Percentiles rank a stretch among this genome's conserved stretches.
These are phyloP conservation scores for Huntiella bhutanensis DNA, from an alignment of 2,329 filamentous ascomycete genomes.

Conservation along the genomic window DNA sequence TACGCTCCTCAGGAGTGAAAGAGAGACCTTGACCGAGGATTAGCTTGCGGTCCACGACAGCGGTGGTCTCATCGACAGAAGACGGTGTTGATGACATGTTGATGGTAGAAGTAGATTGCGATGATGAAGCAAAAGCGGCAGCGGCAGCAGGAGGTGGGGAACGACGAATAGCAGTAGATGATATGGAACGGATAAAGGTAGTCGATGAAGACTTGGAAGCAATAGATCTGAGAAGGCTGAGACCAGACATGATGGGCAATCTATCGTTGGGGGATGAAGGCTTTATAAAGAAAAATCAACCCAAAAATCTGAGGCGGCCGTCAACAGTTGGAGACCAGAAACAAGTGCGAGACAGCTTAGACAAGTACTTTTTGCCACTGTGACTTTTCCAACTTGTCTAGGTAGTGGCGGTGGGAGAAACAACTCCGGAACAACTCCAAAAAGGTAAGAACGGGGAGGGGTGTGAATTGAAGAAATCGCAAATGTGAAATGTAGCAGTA, in stretches of 20 bases:
- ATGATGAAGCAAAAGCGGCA: not conserved
- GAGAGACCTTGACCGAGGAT: constrained; percentile 31
- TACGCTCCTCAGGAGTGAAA: constrained; percentile 44
- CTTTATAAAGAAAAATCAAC: constrained; percentile 8
- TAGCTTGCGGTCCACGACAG: constrained; percentile 8
- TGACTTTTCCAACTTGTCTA: too few species aligned
- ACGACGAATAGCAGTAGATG: constrained; percentile 8
- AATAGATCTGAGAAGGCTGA: constrained; percentile 6
- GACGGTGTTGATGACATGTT: not conserved
- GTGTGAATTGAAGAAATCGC: too few species aligned
- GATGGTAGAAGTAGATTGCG: not conserved
- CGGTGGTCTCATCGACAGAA: not conserved
- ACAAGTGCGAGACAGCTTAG: not conserved
- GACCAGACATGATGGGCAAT: constrained; percentile 7
- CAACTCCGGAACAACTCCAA: too few species aligned
- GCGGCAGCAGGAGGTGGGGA: constrained; percentile 1
- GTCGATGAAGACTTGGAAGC: constrained; percentile 4
- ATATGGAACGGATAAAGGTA: constrained; percentile 7
- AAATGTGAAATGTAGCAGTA: too few species aligned
- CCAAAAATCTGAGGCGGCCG: constrained; percentile 1
- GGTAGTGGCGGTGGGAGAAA: too few species aligned
- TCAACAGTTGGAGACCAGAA: not conserved
- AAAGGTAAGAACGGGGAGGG: too few species aligned
- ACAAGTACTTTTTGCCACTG: too few species aligned
- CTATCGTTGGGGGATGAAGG: not conserved